Conservation (phyloP, 2,329 filamentous ascomycete genomes). For the Calonectria pteridis region DNA sequence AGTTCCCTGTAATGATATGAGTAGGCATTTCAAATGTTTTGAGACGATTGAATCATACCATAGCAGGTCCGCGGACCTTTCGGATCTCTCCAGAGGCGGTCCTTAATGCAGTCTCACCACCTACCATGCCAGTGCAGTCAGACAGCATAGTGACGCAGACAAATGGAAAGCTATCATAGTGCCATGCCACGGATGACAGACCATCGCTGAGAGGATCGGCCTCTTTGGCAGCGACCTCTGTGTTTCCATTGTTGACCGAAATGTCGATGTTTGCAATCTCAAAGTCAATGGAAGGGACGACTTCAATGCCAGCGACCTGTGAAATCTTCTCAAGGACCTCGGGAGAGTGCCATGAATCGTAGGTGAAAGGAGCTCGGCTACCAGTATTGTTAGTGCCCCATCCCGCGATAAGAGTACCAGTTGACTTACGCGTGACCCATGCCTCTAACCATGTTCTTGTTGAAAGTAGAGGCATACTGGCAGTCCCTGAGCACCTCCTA, state of each 20-base stretch:
- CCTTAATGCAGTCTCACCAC: slow-evolving; percentile 71
- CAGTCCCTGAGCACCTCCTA: slow-evolving; percentile 69
- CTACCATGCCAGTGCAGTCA: slow-evolving; percentile 73
- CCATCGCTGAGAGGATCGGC: slow-evolving; percentile 44
- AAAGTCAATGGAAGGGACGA: slow-evolving; percentile 65
- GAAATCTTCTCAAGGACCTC: slow-evolving; percentile 62
- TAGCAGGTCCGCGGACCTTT: slow-evolving; percentile 70
- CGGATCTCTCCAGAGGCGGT: slow-evolving; percentile 64
- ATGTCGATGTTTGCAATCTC: slow-evolving; percentile 66
- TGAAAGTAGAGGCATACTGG: slow-evolving; percentile 57
- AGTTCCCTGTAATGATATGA: slow-evolving; percentile 57
- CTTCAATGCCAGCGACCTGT: slow-evolving; percentile 65
- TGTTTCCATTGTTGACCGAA: slow-evolving; percentile 64
- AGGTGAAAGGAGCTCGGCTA: slow-evolving; percentile 71
- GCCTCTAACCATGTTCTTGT: slow-evolving; percentile 69
- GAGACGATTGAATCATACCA: slow-evolving; percentile 64
- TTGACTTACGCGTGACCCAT: slow-evolving; percentile 58
- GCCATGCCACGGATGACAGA: slow-evolving; percentile 71
- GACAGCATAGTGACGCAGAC: slow-evolving; percentile 76
- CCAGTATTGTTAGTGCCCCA: not conserved
- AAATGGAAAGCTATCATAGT: slow-evolving; percentile 74
- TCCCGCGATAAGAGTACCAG: fast-evolving
- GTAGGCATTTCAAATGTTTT: slow-evolving; percentile 49
- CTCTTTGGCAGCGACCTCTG: slow-evolving; percentile 52
- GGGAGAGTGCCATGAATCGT: slow-evolving; percentile 61